Evolutionary conservation across 768 basidiomycete species (phyloP).

Genomic region (Brasilioporus rufonigricans): DNA sequence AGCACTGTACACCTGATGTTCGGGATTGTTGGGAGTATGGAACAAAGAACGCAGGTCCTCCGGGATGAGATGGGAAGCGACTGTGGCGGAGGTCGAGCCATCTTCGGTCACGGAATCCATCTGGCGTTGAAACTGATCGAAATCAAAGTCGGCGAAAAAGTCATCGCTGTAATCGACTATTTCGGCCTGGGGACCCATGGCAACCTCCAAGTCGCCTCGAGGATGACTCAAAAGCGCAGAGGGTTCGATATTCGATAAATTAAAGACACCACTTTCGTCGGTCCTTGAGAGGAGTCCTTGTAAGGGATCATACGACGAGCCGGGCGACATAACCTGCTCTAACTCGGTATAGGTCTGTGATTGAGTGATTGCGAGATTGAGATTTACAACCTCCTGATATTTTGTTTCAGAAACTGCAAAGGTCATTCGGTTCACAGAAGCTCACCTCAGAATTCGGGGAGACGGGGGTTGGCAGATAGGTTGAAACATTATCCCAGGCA

Average conservation of each 20-base stretch:
- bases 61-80: constrained; percentile 1
- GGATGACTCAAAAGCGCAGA: constrained; percentile 34
- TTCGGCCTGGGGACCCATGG: constrained; percentile 13
- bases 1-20: constrained; percentile 10
- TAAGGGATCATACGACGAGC: constrained; percentile 22
- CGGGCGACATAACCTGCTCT: not conserved
- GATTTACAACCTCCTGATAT: constrained; percentile 9
- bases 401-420: not conserved
- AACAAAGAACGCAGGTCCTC: constrained; percentile 27
- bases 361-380: constrained; percentile 15
- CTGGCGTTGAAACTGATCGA: constrained; percentile 12
- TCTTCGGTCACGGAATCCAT: not conserved
- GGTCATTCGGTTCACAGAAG: not conserved
- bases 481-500: constrained; percentile 11
- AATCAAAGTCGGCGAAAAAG: constrained; percentile 25
- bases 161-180: constrained; percentile 9
- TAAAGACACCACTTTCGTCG: constrained; percentile 36
- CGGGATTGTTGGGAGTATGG: constrained; percentile 9
- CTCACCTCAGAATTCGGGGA: constrained; percentile 15
- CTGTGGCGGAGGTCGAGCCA: constrained; percentile 2
- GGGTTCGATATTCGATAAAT: constrained; percentile 33
- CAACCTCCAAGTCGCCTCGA: constrained; percentile 37
- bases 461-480: not conserved
- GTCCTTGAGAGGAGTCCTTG: constrained; percentile 33
- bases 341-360: constrained; percentile 2